Evolutionary conservation across 1,284 basidiomycete species (phyloP).

Genomic region (Puccinia novopanici): DNA sequence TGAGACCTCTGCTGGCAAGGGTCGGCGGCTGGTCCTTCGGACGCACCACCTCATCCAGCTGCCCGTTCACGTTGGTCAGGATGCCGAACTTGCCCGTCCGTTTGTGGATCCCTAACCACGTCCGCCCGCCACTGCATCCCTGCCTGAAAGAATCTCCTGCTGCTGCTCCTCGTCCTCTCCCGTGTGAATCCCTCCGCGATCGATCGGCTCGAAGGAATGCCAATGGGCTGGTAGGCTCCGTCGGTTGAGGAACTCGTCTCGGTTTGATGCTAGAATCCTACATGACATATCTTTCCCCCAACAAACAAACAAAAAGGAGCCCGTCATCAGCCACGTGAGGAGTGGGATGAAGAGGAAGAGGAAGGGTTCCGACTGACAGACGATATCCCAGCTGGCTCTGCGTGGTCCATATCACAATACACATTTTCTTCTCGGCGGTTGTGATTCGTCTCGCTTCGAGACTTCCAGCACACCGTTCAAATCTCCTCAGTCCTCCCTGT

Average conservation of each 20-base stretch:
- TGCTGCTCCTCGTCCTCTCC: not conserved
- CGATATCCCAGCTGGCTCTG: constrained; percentile 24
- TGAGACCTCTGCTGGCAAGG: constrained; percentile 11
- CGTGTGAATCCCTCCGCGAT: not conserved
- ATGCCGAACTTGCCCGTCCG: constrained; percentile 1
- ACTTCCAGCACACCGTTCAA: too few relatives aligned
- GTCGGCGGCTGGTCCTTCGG: not conserved
- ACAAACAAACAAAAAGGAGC: not conserved
- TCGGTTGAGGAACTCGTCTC: constrained; percentile 29
- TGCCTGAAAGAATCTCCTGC: constrained; percentile 5
- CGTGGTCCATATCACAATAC: constrained; percentile 18
- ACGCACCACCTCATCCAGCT: not conserved
- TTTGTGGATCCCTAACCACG: constrained; percentile 26
- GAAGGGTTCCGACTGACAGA: constrained; percentile 11
- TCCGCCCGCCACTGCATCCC: constrained; percentile 31
- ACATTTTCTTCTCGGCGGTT: constrained; percentile 13
- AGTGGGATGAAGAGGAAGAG: not conserved
- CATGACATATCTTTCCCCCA: not conserved
- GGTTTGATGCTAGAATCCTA: constrained; percentile 24
- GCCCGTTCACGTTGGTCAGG: constrained; percentile 13
- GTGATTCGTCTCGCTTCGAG: too few relatives aligned
- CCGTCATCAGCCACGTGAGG: not conserved
- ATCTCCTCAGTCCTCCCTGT: too few relatives aligned
- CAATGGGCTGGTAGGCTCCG: constrained; percentile 10
- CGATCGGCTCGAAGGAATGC: constrained; percentile 24